These are phyloP conservation scores for Phytopythium cucurbitacearum DNA, from an alignment of 352 stramenopile genomes.

Conservation along the genomic window DNA sequence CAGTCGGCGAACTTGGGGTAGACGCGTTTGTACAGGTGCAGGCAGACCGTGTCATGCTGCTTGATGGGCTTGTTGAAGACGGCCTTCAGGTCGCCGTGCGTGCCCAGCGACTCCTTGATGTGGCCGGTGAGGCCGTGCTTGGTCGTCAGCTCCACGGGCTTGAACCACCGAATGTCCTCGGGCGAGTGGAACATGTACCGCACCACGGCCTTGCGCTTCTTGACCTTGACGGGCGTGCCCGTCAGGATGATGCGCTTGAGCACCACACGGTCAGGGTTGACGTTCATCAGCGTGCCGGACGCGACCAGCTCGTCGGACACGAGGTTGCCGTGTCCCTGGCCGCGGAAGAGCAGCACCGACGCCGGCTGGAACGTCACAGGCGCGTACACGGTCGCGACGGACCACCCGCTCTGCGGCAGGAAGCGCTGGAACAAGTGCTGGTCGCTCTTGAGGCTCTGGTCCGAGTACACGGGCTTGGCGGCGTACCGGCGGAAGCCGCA, in stretches of 20 bases:
- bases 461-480: slow-evolving; percentile 93
- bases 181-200: slow-evolving; percentile 99
- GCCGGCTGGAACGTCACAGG: slow-evolving; percentile 97
- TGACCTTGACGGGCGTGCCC: slow-evolving; percentile 97
- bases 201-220: slow-evolving; percentile 97
- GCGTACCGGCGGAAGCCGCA: slow-evolving; percentile 95
- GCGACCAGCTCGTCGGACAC: slow-evolving; percentile 83
- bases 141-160: slow-evolving; percentile 95
- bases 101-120: slow-evolving; percentile 97
- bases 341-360: slow-evolving; percentile 94
- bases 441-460: slow-evolving; percentile 98
- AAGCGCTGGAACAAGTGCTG: slow-evolving; percentile 99
- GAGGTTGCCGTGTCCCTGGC: slow-evolving; percentile 26
- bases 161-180: slow-evolving; percentile 98
- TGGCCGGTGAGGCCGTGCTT: slow-evolving; percentile 98
- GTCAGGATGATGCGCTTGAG: slow-evolving; percentile 98
- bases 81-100: slow-evolving; percentile 99
- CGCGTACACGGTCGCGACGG: slow-evolving; percentile 87
- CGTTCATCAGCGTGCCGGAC: slow-evolving; percentile 92
- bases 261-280: slow-evolving; percentile 97
- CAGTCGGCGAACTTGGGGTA: slow-evolving; percentile 94
- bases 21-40: slow-evolving; percentile 99
- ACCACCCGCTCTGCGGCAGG: slow-evolving; percentile 88
- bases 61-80: slow-evolving; percentile 99
- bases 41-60: slow-evolving; percentile 98